phyloP scores from a whole-genome alignment of 306 rosid genomes.

The Rosa lucieae region DNA sequence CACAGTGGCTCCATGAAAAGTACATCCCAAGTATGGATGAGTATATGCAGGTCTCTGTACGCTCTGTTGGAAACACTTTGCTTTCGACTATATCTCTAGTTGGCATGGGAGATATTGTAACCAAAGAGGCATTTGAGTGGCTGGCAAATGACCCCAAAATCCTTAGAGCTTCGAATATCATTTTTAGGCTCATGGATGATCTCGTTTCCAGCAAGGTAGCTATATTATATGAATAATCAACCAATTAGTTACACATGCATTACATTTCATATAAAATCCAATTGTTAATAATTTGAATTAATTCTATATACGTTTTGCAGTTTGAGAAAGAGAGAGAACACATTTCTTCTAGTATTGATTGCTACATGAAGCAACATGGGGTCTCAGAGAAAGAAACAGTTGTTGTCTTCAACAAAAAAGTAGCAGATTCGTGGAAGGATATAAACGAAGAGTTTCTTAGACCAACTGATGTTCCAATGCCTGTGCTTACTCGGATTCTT shows the following conservation, averaged over 20 bases:
- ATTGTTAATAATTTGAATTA: not conserved
- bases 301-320: not conserved
- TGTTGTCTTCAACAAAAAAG: not conserved
- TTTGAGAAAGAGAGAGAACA: conserved; percentile 4
- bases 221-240: not conserved
- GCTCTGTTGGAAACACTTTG: not conserved
- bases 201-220: conserved; percentile 13
- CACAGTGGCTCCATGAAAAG: conserved; percentile 32
- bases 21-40: conserved; percentile 33
- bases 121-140: conserved; percentile 20
- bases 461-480: not conserved
- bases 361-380: not conserved
- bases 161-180: not conserved
- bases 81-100: not conserved
- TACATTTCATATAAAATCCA: too few species aligned
- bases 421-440: conserved; percentile 11
- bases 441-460: not conserved
- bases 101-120: conserved; percentile 17
- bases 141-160: not conserved
- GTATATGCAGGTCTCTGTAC: conserved; percentile 10
- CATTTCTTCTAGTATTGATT: not conserved
- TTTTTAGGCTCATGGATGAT: conserved; percentile 20
- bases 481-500: not conserved
- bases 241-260: not conserved
- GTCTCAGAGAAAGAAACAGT: not conserved